Base-by-base conservation (phyloP, 1,284 basidiomycete species). In the Tilletia indica region DNA sequence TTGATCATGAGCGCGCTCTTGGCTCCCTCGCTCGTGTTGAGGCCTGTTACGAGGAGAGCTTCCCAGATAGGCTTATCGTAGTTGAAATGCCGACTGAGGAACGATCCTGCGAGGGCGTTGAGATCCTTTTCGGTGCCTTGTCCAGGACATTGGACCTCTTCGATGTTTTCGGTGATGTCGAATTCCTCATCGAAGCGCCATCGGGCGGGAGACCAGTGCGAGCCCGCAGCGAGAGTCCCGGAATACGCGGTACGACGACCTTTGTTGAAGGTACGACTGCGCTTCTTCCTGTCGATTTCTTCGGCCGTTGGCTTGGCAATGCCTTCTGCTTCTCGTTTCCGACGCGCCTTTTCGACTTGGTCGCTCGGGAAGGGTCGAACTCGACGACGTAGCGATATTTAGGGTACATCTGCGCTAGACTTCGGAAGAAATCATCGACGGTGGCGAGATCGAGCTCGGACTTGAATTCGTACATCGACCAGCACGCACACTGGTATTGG, bases 1-100 rank as follows among this genome's bases (percentile, higher is more conserved):
- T 84, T 84, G 82, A 84, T 82, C 80, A 84, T 81, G 38, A 84
- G 73, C 4, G 80, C 82, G 48, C 77, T 78, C 56, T 75, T 75
- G 25, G 77, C 80, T 31, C 82, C 82, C 36, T 83, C 77, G 19
- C 70, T 58, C 12, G 80, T 83, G 71, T 80, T 70, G 69, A 84
- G 74, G 31, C 82, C 81, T 12, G 78, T 81, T 58, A 84, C 82
- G n/a, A 82, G 74, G 39, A 83, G 74, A 11, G 82, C 82, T 69
- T 82, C 78, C 82, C 82, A 84, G 42, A 83, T 76, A 3, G 82
- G 82, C 74, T 82, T 84, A 48, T 74, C 76, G 68, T 78, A 84
- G 77, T 84, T 77, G 70, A 77, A 84, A 72, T 82, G 80, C 4
- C 78, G 75, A 14, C 74, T 78, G 21, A 83, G 71, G 74, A 83